A percentile compares a stretch with the other conserved stretches of the same genome.
phyloP scores from a whole-genome alignment of 805 yeast species.

The Starmerella vaccinii region DNA sequence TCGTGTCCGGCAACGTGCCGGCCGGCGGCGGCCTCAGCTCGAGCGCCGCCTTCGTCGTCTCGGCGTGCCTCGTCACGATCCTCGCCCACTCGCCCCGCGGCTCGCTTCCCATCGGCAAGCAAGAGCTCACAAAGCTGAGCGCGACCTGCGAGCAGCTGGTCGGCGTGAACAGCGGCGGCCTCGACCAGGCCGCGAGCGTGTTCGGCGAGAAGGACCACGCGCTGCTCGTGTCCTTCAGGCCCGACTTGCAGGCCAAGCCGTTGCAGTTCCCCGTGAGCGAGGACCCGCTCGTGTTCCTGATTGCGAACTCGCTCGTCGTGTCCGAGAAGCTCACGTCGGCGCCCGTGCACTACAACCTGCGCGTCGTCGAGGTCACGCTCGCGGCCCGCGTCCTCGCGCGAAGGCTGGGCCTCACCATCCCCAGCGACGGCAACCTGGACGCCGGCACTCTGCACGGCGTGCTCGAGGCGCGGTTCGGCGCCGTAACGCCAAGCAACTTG shows the following conservation, averaged over 20 bases:
- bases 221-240: constrained; percentile 50
- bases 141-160: constrained; percentile 59
- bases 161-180: constrained; percentile 70
- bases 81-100: constrained; percentile 37
- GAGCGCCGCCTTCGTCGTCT: constrained; percentile 61
- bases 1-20: constrained; percentile 57
- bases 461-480: constrained; percentile 39
- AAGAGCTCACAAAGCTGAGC: constrained; percentile 48
- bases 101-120: constrained; percentile 37
- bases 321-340: constrained; percentile 63
- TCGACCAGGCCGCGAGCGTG: constrained; percentile 67
- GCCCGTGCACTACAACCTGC: constrained; percentile 55
- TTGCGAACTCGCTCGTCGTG: constrained; percentile 52
- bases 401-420: constrained; percentile 34
- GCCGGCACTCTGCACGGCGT: constrained; percentile 59
- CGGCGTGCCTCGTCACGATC: constrained; percentile 49
- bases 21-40: constrained; percentile 64
- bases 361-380: constrained; percentile 63
- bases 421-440: constrained; percentile 41
- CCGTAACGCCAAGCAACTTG: constrained; percentile 36
- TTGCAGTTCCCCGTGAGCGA: constrained; percentile 42
- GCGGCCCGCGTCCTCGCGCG: constrained; percentile 52
- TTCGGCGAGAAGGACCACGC: constrained; percentile 53
- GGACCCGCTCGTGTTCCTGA: constrained; percentile 43
- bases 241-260: constrained; percentile 45